Base-by-base conservation (phyloP, 2,329 filamentous ascomycete species). In the Gaeumannomyces tritici region DNA sequence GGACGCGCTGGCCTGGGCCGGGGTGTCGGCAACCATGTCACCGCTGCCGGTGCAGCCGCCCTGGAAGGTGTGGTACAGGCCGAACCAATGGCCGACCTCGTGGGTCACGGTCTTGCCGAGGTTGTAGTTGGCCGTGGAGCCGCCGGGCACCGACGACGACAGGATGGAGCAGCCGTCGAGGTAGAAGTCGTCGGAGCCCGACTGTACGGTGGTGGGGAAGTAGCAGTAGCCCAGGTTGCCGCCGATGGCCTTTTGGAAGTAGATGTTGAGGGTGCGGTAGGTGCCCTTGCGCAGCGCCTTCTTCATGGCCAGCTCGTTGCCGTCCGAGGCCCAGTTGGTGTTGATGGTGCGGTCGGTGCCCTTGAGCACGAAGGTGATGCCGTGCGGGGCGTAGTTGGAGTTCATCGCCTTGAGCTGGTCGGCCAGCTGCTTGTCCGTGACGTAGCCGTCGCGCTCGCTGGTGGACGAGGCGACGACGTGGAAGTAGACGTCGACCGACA, bases 351-450 rank as follows among this genome's bases (percentile, higher is more conserved):
- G 66, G 62, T 69, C 68, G 33, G 68, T 78, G 61, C 72, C 73
- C 26, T 75, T 71, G 55, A 80, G 73, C 29, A 72, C 74, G 70
- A 83, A 83, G 1, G 68, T 68, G 65, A 82, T 73, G 61, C 75
- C 74, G 35, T 80, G 73, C 0, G 74, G 72, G 24, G 70, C 72
- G 63, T 77, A 83, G 21, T 76, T 76, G 0, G 66, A 62, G 68
- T 82, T 83, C 67, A 83, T 67, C 26, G 76, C 74, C 4, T 70
- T 65, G n/a, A 82, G 67, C 71, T 83, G 79, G 35, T 33, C 21
- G 58, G 47, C 47, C 62, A 58, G 57, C 35, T 60, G 62, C 51
- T 47, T 13, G 35, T 18, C 29, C 15, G 21, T 28, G 2, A 77
- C 61, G 60, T 76, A 76, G 24, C 75, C 75, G 42, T 69, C 75